Percentiles rank a stretch among this genome's conserved stretches.
Conservation (phyloP, 2,329 filamentous ascomycete genomes). For the Grosmannia huntii region DNA sequence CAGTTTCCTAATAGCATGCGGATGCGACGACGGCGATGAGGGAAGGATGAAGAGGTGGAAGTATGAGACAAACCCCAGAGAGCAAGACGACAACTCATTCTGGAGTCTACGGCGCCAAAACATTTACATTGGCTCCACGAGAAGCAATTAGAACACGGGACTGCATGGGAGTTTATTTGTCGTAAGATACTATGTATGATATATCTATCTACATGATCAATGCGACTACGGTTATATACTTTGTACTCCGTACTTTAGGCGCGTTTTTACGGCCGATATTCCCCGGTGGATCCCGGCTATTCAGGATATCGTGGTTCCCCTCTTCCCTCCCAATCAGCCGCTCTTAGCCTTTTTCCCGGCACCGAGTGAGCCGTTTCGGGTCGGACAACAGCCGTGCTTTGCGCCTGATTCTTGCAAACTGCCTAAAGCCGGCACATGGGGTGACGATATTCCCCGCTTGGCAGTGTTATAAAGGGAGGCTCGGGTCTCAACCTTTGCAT, state of each 20-base stretch:
- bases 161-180: neutral
- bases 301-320: neutral
- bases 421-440: neutral
- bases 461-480: too few species aligned
- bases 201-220: neutral
- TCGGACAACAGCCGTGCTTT: neutral
- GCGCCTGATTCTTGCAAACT: neutral
- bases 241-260: too few species aligned
- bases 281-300: neutral
- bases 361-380: neutral
- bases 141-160: neutral
- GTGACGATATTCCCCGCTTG: neutral
- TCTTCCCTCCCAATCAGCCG: neutral
- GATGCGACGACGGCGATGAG: conserved; percentile 8
- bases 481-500: too few species aligned
- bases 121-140: neutral
- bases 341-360: neutral
- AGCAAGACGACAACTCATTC: neutral
- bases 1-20: conserved; percentile 57
- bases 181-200: too few species aligned
- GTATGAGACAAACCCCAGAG: neutral
- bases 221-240: too few species aligned
- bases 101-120: neutral
- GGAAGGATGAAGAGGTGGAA: too few species aligned
- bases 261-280: neutral